These are phyloP conservation scores for Cymodocea nodosa DNA, from an alignment of 116 monocot species.

Conservation along the genomic window DNA sequence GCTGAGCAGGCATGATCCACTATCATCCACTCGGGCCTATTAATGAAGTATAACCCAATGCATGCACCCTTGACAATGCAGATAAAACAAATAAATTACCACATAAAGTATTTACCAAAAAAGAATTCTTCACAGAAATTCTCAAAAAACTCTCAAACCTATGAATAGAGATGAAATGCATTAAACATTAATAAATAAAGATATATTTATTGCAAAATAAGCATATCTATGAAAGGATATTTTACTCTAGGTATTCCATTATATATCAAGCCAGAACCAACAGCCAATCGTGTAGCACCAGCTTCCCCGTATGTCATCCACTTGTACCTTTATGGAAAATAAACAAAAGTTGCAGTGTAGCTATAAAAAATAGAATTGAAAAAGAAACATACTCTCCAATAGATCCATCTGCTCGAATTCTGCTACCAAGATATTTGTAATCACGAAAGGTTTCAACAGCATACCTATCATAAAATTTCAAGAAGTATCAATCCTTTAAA, in stretches of 20 bases:
- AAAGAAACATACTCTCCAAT: constrained; percentile 81
- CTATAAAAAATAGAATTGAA: not conserved
- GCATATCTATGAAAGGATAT: not conserved
- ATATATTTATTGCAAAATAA: not conserved
- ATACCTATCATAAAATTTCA: constrained; percentile 25
- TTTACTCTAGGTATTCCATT: constrained; percentile 68
- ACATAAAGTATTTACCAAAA: not conserved
- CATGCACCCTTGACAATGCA: constrained; percentile 45
- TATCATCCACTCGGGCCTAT: constrained; percentile 93
- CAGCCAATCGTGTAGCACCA: constrained; percentile 56
- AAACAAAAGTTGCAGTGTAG: not conserved
- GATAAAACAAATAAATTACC: not conserved
- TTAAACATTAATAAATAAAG: not conserved
- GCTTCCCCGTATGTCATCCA: constrained; percentile 99
- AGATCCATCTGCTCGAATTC: constrained; percentile 76
- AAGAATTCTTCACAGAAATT: not conserved
- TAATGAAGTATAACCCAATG: constrained; percentile 87
- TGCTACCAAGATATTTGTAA: constrained; percentile 86
- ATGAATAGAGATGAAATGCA: not conserved
- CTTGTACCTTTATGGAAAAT: constrained; percentile 56
- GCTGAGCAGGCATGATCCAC: constrained; percentile 98
- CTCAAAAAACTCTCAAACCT: not conserved
- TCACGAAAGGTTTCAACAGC: constrained; percentile 64
- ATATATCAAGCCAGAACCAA: constrained; percentile 77
- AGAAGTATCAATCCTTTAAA: not conserved